Evolutionary conservation across 2,329 filamentous ascomycete species (phyloP).

Genomic region (Ophiostoma australiae): DNA sequence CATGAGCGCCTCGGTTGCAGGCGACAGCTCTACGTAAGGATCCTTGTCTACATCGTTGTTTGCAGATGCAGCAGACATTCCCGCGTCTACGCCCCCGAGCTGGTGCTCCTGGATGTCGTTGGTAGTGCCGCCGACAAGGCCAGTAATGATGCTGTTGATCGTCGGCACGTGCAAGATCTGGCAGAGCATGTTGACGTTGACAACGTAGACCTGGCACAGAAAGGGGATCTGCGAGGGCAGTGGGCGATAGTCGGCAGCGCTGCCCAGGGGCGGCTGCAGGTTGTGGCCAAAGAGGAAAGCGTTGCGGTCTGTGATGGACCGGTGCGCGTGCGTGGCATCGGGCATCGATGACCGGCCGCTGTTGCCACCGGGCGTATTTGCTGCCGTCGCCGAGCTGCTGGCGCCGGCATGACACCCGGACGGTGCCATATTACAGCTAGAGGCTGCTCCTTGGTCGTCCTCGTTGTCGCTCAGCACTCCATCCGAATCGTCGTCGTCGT

Average conservation of each 20-base stretch:
- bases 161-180: conserved; percentile 46
- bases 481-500: conserved; percentile 30
- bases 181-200: conserved; percentile 47
- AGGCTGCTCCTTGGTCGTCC: not conserved
- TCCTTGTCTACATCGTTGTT: conserved; percentile 18
- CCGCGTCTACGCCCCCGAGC: not conserved
- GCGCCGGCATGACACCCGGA: not conserved
- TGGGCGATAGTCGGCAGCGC: conserved; percentile 42
- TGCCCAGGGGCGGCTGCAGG: conserved; percentile 30
- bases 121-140: conserved; percentile 20
- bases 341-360: not conserved
- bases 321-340: conserved; percentile 39
- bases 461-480: conserved; percentile 32
- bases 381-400: not conserved
- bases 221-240: conserved; percentile 52
- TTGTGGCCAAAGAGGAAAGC: conserved; percentile 50
- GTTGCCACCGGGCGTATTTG: not conserved
- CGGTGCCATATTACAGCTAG: not conserved
- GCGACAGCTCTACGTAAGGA: conserved; percentile 32
- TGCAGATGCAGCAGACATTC: not conserved
- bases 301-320: conserved; percentile 44
- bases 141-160: conserved; percentile 36
- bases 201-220: conserved; percentile 45
- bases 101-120: not conserved
- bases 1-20: conserved; percentile 48